Base-by-base conservation (phyloP, 176 grass and related monocot species). In the Triticum aestivum region DNA sequence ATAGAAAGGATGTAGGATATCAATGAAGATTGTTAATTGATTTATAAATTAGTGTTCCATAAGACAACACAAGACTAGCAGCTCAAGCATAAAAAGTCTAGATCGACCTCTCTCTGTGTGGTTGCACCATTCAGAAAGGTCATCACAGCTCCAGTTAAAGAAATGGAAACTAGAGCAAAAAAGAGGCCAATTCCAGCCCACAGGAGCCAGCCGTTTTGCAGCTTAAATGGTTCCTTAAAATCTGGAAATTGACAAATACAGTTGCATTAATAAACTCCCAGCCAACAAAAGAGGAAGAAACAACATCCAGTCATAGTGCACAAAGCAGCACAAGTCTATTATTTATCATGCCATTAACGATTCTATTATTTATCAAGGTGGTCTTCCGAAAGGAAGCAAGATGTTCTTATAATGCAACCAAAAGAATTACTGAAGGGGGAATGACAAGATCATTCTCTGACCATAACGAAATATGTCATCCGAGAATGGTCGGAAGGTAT, bases 391-490 rank as follows among this genome's bases (percentile, higher is more conserved):
- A 72, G 11, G 37, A 81, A 70, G 11, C 67, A 47, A 47, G 23
- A 1, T 30, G 67, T 20, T 30, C 18, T 12, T 30, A 4, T 59
- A 38, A 67, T 63, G 80, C 21, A 87, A 69, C 5, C 37, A 85
- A 81, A 12, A 81, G 54, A 77, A 18, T 47, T 42, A 73, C 38
- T 65, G 64, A 52, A 64, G 17, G 3, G 38, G 61, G 15, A 82
- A 42, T 44, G 39, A 70, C 6, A 87, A 69, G 51, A 79, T 59
- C n/a, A 94, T 80, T 39, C 34, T 77, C 79, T 73, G 49, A 96
- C 96, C 92, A 61, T 96, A 98, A 72, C 76, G 58, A 89, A 98
- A 94, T 72, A 98, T 58, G 72, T 98, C 96, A 34, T 98, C 82
- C 61, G 96, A 92, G 75, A 94, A 93, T 85, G 96, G 96, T 61